Conservation (phyloP, 2,329 filamentous ascomycete species). For the Anisogramma anomala region DNA sequence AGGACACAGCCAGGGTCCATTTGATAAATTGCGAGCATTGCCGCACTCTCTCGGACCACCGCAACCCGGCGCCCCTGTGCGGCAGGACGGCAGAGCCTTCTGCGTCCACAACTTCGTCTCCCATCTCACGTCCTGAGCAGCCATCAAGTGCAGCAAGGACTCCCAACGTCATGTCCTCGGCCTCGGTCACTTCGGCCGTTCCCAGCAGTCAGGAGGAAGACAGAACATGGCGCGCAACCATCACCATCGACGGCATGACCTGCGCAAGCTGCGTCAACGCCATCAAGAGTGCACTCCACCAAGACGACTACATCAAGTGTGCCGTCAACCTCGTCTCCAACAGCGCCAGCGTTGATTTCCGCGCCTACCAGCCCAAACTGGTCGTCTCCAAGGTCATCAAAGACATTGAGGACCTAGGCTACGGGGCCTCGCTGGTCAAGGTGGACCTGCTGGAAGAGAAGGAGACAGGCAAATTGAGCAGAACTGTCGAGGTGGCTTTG, state of each 20-base stretch:
- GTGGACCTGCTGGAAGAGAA: constrained; percentile 28
- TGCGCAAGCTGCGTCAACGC: constrained; percentile 57
- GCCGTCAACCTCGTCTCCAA: constrained; percentile 56
- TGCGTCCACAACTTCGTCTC: background rate
- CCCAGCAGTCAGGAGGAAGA: constrained; percentile 18
- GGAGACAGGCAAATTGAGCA: constrained; percentile 22
- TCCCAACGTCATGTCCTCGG: constrained; percentile 17
- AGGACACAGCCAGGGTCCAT: constrained; percentile 23
- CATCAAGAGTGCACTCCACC: constrained; percentile 47
- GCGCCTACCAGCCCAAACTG: constrained; percentile 28
- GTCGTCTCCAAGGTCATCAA: constrained; percentile 35
- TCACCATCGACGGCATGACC: constrained; percentile 63
- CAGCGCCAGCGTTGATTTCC: constrained; percentile 50
- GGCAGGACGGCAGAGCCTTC: background rate
- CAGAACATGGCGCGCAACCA: constrained; percentile 35
- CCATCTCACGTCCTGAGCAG: background rate
- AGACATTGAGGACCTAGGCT: constrained; percentile 51
- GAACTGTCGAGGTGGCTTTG: constrained; percentile 54
- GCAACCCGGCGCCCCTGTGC: background rate
- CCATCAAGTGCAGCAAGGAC: background rate
- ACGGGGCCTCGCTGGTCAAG: constrained; percentile 48
- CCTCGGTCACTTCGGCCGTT: constrained; percentile 25
- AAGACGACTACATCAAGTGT: constrained; percentile 45
- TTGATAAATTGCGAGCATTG: constrained; percentile 34
- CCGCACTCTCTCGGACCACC: constrained; percentile 17